Base-by-base conservation (phyloP, 192 early-diverging fungal species). In the Coemansia asiatica region DNA sequence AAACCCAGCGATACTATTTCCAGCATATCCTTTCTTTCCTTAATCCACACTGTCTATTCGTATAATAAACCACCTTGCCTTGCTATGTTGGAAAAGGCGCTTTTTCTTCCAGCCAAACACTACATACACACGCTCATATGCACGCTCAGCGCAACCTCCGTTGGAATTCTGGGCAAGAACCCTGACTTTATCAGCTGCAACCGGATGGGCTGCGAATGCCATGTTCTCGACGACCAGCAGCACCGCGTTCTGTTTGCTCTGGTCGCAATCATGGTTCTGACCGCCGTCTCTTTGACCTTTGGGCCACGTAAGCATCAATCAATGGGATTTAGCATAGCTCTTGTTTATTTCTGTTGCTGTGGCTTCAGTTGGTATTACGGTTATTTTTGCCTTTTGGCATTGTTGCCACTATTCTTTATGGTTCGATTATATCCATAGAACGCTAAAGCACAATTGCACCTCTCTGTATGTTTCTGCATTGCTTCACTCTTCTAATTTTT, bases 201-300 rank as follows among this genome's bases (percentile, higher is more conserved):
- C 54, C 79, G 79, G 12, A 82, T 82, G 67, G 79, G 79, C 38
- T 82, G 79, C 64, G 79, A 82, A 50, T 82, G 79, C 50, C 79
- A 82, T 38, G 71, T 82, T 6, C 60, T 82, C 16, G 79, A 64
- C 28, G 79, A 82, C 48, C n/a, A 70, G 9, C 73, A 70, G 33
- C 68, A 72, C 44, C 46, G 55, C 16, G 65, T 82, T 8, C 48
- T 69, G 6, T 29, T 82, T 5, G 60, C 79, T 1, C 68, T 82
- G 27, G 50, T 82, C 5, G 63, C 60, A 15, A 72, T 82, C 44
- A 40, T 66, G 28, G 64, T 76, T 8, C 33, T 73, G 18, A 60
- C 75, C 4, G 79, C 79, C 9, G 67, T 71, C 18, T 53, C 69
- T 1, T 64, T 81, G 36, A 81, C 72, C 27, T 72, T 81, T 40